phyloP scores from a whole-genome alignment of 345 rosid genomes.

The Eutrema heterophyllum region DNA sequence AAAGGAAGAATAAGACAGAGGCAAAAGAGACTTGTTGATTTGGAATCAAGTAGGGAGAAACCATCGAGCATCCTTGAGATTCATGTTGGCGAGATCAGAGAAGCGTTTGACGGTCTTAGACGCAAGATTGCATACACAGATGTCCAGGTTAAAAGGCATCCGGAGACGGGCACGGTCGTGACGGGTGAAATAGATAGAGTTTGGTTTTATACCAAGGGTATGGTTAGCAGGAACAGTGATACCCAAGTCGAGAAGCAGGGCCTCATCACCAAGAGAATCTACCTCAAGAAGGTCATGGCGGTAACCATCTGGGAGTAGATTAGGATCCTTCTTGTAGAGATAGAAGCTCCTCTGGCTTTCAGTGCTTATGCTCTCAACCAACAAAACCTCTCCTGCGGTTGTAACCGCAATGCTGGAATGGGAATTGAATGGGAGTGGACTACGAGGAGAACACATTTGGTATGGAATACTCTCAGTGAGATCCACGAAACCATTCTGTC shows the following conservation, averaged over 20 bases:
- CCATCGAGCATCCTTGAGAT: background rate
- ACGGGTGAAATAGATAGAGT: conserved; percentile 4
- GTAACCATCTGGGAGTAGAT: background rate
- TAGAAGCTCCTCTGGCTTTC: background rate
- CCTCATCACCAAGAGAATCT: conserved; percentile 1
- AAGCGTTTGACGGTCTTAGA: background rate
- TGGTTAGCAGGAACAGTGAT: background rate
- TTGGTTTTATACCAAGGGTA: background rate
- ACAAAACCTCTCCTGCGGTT: background rate
- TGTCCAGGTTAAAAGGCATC: background rate
- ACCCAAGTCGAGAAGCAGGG: conserved; percentile 3
- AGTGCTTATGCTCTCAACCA: background rate
- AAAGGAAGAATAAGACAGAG: too few species aligned
- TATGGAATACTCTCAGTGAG: background rate
- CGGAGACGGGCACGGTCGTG: background rate
- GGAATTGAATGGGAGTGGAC: too few species aligned
- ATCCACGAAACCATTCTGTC: background rate
- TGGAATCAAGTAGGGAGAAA: too few species aligned
- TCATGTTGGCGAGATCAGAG: background rate
- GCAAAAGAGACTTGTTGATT: too few species aligned
- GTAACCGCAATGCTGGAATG: background rate
- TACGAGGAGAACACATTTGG: background rate
- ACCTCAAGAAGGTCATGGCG: background rate
- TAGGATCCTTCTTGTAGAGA: background rate
- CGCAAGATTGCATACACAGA: background rate